These are phyloP conservation scores for Ogataea pignaliae DNA, from an alignment of 805 yeast genomes.

Conservation along the genomic window DNA sequence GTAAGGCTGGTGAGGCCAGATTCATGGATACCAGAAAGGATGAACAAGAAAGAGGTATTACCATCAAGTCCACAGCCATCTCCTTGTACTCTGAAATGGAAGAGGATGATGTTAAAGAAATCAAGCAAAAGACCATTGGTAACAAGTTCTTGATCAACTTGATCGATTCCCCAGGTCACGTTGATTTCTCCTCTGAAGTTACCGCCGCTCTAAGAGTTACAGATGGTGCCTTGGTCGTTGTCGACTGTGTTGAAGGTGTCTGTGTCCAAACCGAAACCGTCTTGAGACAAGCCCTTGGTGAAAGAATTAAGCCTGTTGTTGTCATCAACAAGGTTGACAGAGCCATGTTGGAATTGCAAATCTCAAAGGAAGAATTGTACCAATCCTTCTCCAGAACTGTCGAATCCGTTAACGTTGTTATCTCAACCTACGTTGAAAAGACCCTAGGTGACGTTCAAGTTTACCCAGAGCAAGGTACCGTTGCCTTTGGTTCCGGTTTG, in stretches of 20 bases:
- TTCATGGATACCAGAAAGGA: slow-evolving; percentile 99
- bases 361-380: slow-evolving; percentile 97
- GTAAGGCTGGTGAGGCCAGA: slow-evolving; percentile 99
- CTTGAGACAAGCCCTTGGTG: slow-evolving; percentile 97
- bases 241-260: slow-evolving; percentile 99
- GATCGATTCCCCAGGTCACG: slow-evolving; percentile 99
- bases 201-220: slow-evolving; percentile 99
- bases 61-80: slow-evolving; percentile 98
- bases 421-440: slow-evolving; percentile 90
- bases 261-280: slow-evolving; percentile 99
- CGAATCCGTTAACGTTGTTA: slow-evolving; percentile 98
- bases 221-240: slow-evolving; percentile 99
- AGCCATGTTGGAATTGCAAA: slow-evolving; percentile 98
- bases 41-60: slow-evolving; percentile 99
- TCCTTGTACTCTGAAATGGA: slow-evolving; percentile 86
- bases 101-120: slow-evolving; percentile 82
- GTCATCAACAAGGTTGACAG: slow-evolving; percentile 99
- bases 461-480: slow-evolving; percentile 98
- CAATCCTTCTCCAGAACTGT: slow-evolving; percentile 98
- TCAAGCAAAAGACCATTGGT: slow-evolving; percentile 90
- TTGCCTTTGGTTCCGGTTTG: slow-evolving; percentile 99
- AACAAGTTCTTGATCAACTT: slow-evolving; percentile 94
- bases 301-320: slow-evolving; percentile 99
- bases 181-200: slow-evolving; percentile 99
- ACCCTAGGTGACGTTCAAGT: slow-evolving; percentile 95